Conservation (phyloP, 768 basidiomycete genomes). For the Hypsizygus marmoreus region DNA sequence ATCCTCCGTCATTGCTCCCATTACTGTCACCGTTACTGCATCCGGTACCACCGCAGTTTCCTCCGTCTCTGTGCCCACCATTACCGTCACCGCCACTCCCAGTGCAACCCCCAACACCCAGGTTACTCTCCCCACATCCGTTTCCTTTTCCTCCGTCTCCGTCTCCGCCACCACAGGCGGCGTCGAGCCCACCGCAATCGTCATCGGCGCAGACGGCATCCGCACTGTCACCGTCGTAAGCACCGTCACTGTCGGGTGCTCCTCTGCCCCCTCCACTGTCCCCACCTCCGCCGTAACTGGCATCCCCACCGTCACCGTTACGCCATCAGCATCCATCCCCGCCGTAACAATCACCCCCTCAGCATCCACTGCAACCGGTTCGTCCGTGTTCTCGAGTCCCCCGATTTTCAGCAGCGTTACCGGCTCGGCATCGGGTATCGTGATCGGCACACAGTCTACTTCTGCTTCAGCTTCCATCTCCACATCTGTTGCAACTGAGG, state of each 20-base stretch:
- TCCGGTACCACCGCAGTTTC: conserved; percentile 6
- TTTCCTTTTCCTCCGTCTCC: conserved; percentile 24
- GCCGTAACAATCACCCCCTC: conserved; percentile 6
- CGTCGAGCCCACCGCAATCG: conserved; percentile 16
- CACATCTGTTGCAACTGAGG: too few species aligned
- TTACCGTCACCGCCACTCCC: conserved; percentile 4
- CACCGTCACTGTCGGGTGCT: conserved; percentile 30
- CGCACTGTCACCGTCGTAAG: conserved; percentile 37
- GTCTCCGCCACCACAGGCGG: conserved; percentile 5
- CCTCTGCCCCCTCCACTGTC: conserved; percentile 2
- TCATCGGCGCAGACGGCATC: conserved; percentile 33
- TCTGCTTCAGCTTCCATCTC: conserved; percentile 5
- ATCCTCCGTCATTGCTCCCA: conserved; percentile 9
- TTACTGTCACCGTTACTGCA: conserved; percentile 9
- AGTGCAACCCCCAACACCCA: background rate
- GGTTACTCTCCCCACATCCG: conserved; percentile 2
- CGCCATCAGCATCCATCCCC: conserved; percentile 3
- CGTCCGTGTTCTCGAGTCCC: background rate
- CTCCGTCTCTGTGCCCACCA: conserved; percentile 13
- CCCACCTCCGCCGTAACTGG: conserved; percentile 11
- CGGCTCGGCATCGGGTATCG: conserved; percentile 2
- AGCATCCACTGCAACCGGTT: conserved; percentile 1
- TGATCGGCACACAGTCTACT: conserved; percentile 7
- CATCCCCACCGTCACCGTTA: conserved; percentile 11
- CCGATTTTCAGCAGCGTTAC: conserved; percentile 2